Evolutionary conservation across 306 rosid species (phyloP), one percentile per base, ranked within the genome.

Genomic region (Abrus precatorius): DNA sequence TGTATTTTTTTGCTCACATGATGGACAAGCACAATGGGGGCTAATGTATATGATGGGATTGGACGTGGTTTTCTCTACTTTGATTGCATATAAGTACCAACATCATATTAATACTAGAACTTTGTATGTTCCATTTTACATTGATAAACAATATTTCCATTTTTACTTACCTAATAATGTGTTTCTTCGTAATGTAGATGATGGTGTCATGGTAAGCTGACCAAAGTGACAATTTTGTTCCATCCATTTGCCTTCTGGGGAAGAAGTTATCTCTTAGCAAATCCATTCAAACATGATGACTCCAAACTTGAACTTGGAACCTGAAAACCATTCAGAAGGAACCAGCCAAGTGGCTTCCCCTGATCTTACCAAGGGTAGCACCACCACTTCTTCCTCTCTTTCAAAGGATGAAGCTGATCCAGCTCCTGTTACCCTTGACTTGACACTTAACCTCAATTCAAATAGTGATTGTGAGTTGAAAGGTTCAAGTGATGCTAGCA

Each of bases 261-360:
- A 71, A 76, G 62, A 83, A 85, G 74, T 57, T 55, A 82, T 67
- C 69, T 68, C 72, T 45, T 65, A 56, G 9, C 40, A 50, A 79
- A 13, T 73, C 32, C 29, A 76, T 34, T 10, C 69, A 80, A 88
- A 75, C 76, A 94, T 95, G 97, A 66, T 84, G 85, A 83, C 84
- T 53, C 91, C 87, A 62, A 93, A 88, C 72, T 79, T 87, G 81
- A 92, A 95, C 89, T 80, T 93, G 80, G 92, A 89, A 85, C 86
- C 85, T 5, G 91, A 89, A 78, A 86, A 86, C 59, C 59, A 88
- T 68, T 86, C 89, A 60, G 91, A 91, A 80, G 86, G 41, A 33
- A 76, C 92, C 79, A 80, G 90, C 83, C 92, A 73, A 81, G 91
- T 62, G 73, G 87, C 89, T 76, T 88, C 89, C 29, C 84, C 57